Conservation (phyloP, 768 basidiomycete species). For the Auricularia sp. region DNA sequence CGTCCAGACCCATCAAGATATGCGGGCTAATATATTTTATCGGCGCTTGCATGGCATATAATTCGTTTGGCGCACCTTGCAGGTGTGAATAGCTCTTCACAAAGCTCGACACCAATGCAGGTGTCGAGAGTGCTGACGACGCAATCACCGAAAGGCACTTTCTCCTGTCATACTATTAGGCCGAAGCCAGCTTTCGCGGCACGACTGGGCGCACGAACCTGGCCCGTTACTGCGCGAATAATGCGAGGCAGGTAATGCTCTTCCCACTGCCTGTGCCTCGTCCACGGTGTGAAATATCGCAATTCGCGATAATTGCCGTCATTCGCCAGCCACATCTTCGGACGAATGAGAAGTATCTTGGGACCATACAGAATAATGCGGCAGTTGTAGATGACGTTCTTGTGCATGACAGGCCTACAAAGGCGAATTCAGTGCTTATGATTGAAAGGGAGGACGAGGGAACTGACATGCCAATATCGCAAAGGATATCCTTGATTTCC, state of each 20-base stretch:
- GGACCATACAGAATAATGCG: conserved; percentile 80
- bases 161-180: conserved; percentile 37
- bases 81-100: conserved; percentile 96
- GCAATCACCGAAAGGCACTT: conserved; percentile 93
- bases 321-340: conserved; percentile 99
- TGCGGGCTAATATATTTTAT: conserved; percentile 58
- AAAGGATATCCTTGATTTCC: conserved; percentile 75
- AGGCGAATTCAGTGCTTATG: neutral
- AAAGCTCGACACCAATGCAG: conserved; percentile 92
- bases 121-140: conserved; percentile 90
- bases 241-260: conserved; percentile 88
- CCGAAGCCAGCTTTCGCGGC: neutral
- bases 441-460: neutral
- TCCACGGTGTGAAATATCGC: conserved; percentile 92
- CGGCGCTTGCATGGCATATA: neutral
- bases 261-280: conserved; percentile 79
- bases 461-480: conserved; percentile 91
- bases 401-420: conserved; percentile 88
- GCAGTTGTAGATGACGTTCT: conserved; percentile 97
- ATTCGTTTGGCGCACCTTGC: conserved; percentile 52
- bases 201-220: conserved; percentile 38
- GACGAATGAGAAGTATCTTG: conserved; percentile 87
- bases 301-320: conserved; percentile 93
- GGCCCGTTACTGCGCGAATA: conserved; percentile 78
- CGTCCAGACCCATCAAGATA: conserved; percentile 95